Evolutionary conservation across 441 rosid species (phyloP).

Genomic region (Gossypium schwendimanii): DNA sequence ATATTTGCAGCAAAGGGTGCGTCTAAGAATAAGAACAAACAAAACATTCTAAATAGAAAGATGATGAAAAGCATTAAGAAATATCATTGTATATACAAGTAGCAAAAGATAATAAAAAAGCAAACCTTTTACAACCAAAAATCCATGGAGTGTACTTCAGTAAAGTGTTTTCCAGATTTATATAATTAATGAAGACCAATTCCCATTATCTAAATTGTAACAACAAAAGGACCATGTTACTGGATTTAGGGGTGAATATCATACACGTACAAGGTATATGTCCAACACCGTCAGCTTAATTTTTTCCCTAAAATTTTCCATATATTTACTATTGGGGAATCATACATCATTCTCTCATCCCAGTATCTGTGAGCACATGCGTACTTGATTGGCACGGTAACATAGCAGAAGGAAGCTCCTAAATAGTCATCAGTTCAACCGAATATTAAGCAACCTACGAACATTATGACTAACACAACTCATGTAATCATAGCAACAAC

Average conservation of each 20-base stretch:
- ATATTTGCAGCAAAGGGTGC: background rate
- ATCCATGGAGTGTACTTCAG: background rate
- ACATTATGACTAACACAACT: background rate
- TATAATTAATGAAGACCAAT: background rate
- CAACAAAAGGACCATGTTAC: background rate
- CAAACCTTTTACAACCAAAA: background rate
- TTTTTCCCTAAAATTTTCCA: background rate
- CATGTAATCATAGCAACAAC: background rate
- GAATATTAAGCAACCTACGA: background rate
- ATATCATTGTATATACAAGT: background rate
- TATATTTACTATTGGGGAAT: background rate
- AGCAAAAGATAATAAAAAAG: background rate
- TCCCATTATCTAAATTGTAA: background rate
- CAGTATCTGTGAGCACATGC: background rate
- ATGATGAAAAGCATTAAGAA: constrained; percentile 1
- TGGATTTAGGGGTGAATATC: background rate
- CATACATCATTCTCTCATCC: background rate
- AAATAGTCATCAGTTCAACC: background rate
- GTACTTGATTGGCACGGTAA: background rate
- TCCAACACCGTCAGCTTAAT: background rate
- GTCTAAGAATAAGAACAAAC: background rate
- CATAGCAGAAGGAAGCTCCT: background rate
- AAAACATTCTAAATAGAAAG: background rate
- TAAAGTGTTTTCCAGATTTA: background rate
- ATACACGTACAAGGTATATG: background rate